Evolutionary conservation across 345 rosid genomes (phyloP).

Genomic region (Heritiera littoralis): DNA sequence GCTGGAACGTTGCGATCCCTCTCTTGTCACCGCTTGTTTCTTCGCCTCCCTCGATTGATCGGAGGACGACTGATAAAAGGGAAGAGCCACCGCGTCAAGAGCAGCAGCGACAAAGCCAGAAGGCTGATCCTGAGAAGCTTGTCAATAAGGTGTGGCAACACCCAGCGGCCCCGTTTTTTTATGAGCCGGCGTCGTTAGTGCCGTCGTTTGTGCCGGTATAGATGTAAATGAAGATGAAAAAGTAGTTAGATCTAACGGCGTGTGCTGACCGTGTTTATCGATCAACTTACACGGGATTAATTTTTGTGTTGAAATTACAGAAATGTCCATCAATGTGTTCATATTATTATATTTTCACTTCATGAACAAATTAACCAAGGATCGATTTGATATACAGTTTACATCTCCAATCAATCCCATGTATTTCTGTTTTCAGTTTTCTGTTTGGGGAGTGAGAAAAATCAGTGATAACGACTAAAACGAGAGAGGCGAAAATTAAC

Average conservation of each 20-base stretch:
- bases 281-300: not conserved
- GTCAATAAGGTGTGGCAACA: constrained; percentile 86
- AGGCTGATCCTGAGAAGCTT: constrained; percentile 38
- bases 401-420: not conserved
- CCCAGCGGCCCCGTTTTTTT: constrained; percentile 76
- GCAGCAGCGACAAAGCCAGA: constrained; percentile 24
- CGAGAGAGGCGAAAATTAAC: not conserved
- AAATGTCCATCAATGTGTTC: not conserved
- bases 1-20: constrained; percentile 87
- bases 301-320: not conserved
- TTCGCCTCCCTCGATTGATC: constrained; percentile 52
- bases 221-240: not conserved
- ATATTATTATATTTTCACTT: not conserved
- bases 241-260: constrained; percentile 28
- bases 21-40: constrained; percentile 72
- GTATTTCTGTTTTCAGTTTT: not conserved
- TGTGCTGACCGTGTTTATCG: not conserved
- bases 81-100: constrained; percentile 32
- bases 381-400: not conserved
- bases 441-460: constrained; percentile 13
- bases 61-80: constrained; percentile 32
- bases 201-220: constrained; percentile 65
- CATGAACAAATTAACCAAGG: no score
- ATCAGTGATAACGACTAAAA: no score
- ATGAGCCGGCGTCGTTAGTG: constrained; percentile 47